These are phyloP conservation scores for Pseudogymnoascus sp. DNA, from an alignment of 2,329 filamentous ascomycete genomes.

Conservation along the genomic window DNA sequence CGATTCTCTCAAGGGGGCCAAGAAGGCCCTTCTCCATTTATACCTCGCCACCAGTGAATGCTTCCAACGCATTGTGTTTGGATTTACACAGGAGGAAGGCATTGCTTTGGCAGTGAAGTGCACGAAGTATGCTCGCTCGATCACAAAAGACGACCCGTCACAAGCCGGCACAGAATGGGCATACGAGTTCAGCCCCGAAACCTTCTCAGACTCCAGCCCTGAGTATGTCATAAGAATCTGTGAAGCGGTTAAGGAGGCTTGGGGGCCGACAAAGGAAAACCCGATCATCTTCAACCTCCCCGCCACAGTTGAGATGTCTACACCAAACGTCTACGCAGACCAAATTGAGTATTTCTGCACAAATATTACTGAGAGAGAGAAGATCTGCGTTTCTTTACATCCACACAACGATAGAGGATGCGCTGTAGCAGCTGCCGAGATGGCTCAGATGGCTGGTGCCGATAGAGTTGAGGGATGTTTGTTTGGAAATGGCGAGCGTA, in stretches of 20 bases:
- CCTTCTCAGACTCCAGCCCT: constrained; percentile 82
- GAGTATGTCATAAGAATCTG: constrained; percentile 80
- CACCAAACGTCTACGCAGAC: constrained; percentile 92
- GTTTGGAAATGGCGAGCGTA: constrained; percentile 92
- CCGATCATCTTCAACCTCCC: constrained; percentile 96
- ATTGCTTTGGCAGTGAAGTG: constrained; percentile 78
- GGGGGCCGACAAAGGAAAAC: constrained; percentile 71
- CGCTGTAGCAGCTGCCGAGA: constrained; percentile 79
- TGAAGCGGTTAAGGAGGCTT: constrained; percentile 88
- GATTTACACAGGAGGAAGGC: constrained; percentile 74
- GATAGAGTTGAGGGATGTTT: constrained; percentile 90
- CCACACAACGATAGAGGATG: constrained; percentile 93
- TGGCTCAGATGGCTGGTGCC: constrained; percentile 94
- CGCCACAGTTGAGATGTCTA: constrained; percentile 90
- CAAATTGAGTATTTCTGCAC: constrained; percentile 94
- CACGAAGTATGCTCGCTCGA: constrained; percentile 75
- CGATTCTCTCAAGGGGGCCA: constrained; percentile 78
- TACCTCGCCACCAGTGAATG: constrained; percentile 95
- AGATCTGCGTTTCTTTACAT: constrained; percentile 82
- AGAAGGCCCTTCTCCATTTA: constrained; percentile 91
- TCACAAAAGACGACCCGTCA: constrained; percentile 72
- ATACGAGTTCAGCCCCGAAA: constrained; percentile 80
- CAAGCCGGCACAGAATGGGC: constrained; percentile 58
- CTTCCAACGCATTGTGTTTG: constrained; percentile 87
- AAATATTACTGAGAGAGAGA: constrained; percentile 76